Evolutionary conservation across 1,284 basidiomycete species (phyloP), one percentile per base, ranked within the genome.

Genomic region (Sanguinoderma infundibulare): DNA sequence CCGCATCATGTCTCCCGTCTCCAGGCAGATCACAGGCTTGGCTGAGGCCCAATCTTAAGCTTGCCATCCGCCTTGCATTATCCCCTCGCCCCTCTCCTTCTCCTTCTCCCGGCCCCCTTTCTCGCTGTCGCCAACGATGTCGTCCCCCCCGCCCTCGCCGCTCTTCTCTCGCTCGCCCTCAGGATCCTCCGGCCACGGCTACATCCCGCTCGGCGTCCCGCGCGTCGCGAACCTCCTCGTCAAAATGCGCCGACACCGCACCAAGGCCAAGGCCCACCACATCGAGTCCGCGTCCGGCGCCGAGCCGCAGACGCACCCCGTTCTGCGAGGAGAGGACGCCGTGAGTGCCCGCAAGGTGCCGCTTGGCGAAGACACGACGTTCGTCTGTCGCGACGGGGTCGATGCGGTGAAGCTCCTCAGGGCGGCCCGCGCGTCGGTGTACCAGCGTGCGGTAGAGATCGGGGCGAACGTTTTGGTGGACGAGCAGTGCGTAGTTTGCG

Each of bases 381-480:
- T 83, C 67, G 73, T 83, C 7, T 92, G 90, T 68, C 75, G 74
- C 14, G 85, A 83, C 54, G 90, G 81, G 1, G 90, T 92, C 35
- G 87, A 91, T 67, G 77, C 83, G 30, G 69, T 72, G 22, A 83
- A 81, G 61, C 78, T 92, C 10, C 74, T 92, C 52, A 75, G 85
- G 14, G 81, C 80, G 14, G 82, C 84, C 30, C 81, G 89, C 52
- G 73, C 77, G 9, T 73, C 76, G 40, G 70, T 91, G 40, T 70
- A 88, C 58, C 82, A 87, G 58, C 78, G 79, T 57, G 84, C 86
- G n/a, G 74, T 79, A 60, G 67, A 68, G 24, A 63, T 83, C 4
- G 87, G 85, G 12, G 86, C 82, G 1, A 87, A 86, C 66, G 84
- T 83, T 2, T 78, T 92, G 53, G 80, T 89, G 5, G 84, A 91